These are phyloP conservation scores for Kwoniella shandongensis DNA, from an alignment of 768 basidiomycete species.

Conservation along the genomic window DNA sequence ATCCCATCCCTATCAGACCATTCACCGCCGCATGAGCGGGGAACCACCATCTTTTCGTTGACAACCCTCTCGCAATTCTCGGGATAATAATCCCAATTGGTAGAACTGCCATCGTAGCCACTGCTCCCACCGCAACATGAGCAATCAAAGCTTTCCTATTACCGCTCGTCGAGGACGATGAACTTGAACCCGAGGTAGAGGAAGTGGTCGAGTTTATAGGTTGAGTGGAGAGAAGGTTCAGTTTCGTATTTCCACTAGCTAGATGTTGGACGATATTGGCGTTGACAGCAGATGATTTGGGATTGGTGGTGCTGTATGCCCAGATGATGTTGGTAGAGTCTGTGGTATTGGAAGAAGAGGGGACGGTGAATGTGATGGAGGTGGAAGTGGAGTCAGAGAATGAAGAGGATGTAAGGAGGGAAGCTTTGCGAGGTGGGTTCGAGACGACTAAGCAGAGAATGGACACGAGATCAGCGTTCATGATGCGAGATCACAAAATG, in stretches of 20 bases:
- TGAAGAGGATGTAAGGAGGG: constrained; percentile 57
- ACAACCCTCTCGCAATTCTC: constrained; percentile 60
- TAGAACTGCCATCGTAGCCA: constrained; percentile 61
- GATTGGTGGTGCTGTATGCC: constrained; percentile 61
- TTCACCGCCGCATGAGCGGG: constrained; percentile 61
- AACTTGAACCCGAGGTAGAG: not conserved
- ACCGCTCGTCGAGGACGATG: constrained; percentile 49
- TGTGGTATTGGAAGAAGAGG: constrained; percentile 44
- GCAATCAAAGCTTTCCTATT: constrained; percentile 56
- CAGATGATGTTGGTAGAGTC: constrained; percentile 59
- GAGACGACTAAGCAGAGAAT: constrained; percentile 46
- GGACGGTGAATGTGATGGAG: constrained; percentile 39
- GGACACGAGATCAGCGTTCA: not conserved
- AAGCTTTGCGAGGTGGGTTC: constrained; percentile 59
- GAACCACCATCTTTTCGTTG: constrained; percentile 58
- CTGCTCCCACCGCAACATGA: constrained; percentile 59
- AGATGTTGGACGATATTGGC: constrained; percentile 26
- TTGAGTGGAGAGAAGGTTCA: constrained; percentile 5
- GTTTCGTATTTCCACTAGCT: constrained; percentile 12
- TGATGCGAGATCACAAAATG: not conserved
- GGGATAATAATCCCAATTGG: constrained; percentile 61
- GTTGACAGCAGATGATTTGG: constrained; percentile 56
- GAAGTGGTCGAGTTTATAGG: constrained; percentile 1
- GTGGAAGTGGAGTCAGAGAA: constrained; percentile 36
- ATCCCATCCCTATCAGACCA: constrained; percentile 53